Evolutionary conservation across 257 asterid genomes (phyloP), one percentile per base, ranked within the genome.

Genomic region (Nicotiana obtusifolia): DNA sequence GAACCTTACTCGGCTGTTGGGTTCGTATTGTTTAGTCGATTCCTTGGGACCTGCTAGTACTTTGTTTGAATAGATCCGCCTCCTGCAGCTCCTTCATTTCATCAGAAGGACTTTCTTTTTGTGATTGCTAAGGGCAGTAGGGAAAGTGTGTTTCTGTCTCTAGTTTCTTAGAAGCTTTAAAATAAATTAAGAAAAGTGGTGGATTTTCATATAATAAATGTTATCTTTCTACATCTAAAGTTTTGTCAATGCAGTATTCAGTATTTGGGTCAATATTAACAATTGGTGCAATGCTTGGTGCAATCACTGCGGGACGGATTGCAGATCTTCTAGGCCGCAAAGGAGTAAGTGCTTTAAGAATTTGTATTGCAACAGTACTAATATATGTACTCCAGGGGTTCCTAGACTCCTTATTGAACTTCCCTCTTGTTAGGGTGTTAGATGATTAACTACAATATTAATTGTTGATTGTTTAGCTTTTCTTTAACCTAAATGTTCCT

Each of bases 211-310:
- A 37, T 37, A 4, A 53, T 53, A 16, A 37, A 71, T 59, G 13
- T 1, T 7, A 10, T 20, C 9, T 1, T 75, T 35, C 10, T 8
- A n/a, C 62, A 19, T 67, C 14, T 7, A 30, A n/a, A 54, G 9
- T 54, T 57, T 57, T 57, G 4, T 6, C 10, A n/a, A 17, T 85
- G 77, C 84, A 86, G 89, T 86, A 77, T 67, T 84, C 89, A 49
- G 33, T 86, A 20, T 86, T 86, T 31, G 89, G 89, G 4, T 86
- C 89, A 57, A 81, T 84, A 5, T 1, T 86, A 30, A 84, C 89
- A 1, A 81, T 86, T 69, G 89, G 89, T 53, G 86, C 87, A 52
- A 84, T 86, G 85, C 24, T 86, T 37, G 89, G 89, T 35, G 86
- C 89, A 31, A 53, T 84, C 24, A 83, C 85, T 5, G 64, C 78